Evolutionary conservation across 2,329 filamentous ascomycete genomes (phyloP), one percentile per base, ranked within the genome.

Genomic region (Epichloe sp.): DNA sequence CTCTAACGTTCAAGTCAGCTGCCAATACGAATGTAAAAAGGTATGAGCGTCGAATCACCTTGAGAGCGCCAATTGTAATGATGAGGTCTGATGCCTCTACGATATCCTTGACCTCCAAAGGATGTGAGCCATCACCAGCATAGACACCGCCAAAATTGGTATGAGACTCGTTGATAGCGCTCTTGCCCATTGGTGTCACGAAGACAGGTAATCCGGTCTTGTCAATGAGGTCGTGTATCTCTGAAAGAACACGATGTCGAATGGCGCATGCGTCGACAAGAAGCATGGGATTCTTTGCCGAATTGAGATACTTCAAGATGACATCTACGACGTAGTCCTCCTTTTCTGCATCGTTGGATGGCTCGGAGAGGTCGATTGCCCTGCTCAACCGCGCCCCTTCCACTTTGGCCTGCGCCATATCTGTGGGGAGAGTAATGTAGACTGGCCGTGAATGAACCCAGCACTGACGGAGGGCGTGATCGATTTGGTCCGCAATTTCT

Each of bases 171-270:
- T 93, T 78, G 45, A 95, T 78, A 19, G 86, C 85, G 17, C 88
- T 80, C 70, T 95, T 95, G 45, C 88, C 88, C 85, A 94, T 94
- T 2, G 88, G 87, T 0, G 88, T 85, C n/a, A 90, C 86, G 59
- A 93, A 94, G 0, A 86, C 84, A 4, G 89, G 88, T 7, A 95
- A 71, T 4, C 79, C 74, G 1, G 86, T 86, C 65, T 83, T 86
- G 54, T 83, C 73, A 48, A 94, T 71, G 15, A 95, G 72, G 7
- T 79, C 77, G 58, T 86, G 80, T 17, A 88, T 81, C 65, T 93
- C 87, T 1, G 79, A 66, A 1, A 90, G 66, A 15, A 85, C 84
- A 42, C 83, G 76, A 62, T 93, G 86, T 36, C 88, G 81, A 56
- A 89, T 82, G 11, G 87, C 85, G 60, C 88, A 93, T 36, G 86